A percentile compares a stretch with the other conserved stretches of the same genome.
These are phyloP conservation scores for Solanum microdontum DNA, from an alignment of 257 asterid genomes.

Conservation along the genomic window DNA sequence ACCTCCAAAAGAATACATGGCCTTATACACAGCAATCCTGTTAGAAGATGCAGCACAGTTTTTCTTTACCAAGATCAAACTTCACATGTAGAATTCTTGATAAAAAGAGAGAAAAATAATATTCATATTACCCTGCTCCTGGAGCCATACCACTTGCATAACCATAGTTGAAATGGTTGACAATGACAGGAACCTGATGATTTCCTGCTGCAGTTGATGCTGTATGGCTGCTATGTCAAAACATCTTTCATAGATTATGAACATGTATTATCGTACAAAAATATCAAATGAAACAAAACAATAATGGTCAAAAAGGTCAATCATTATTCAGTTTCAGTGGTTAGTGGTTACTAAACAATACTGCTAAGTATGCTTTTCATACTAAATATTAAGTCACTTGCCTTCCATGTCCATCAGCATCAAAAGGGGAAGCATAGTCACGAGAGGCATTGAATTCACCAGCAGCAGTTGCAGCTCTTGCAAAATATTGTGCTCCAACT, in stretches of 20 bases:
- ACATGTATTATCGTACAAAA: not conserved
- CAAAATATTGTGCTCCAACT: constrained; percentile 58
- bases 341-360: not conserved
- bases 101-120: not conserved
- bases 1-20: constrained; percentile 52
- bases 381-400: constrained; percentile 9
- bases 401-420: constrained; percentile 84
- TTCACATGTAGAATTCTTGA: not conserved
- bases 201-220: constrained; percentile 80
- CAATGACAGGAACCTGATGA: constrained; percentile 30
- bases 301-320: not conserved
- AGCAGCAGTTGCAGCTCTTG: constrained; percentile 56
- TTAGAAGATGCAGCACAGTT: not conserved
- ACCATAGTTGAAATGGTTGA: constrained; percentile 48
- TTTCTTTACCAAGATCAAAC: not conserved
- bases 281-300: not conserved
- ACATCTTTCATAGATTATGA: constrained; percentile 1
- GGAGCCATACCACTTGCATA: constrained; percentile 83
- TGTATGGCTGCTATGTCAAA: constrained; percentile 43
- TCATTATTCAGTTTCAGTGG: not conserved
- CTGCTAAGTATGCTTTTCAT: not conserved
- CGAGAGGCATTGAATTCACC: constrained; percentile 43
- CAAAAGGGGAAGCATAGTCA: constrained; percentile 53
- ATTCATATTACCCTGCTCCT: constrained; percentile 43
- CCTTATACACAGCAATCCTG: constrained; percentile 67